A percentile compares a stretch with the other conserved stretches of the same genome.
Evolutionary conservation across 2,329 filamentous ascomycete genomes (phyloP).

Genomic region (Biscogniauxia marginata): DNA sequence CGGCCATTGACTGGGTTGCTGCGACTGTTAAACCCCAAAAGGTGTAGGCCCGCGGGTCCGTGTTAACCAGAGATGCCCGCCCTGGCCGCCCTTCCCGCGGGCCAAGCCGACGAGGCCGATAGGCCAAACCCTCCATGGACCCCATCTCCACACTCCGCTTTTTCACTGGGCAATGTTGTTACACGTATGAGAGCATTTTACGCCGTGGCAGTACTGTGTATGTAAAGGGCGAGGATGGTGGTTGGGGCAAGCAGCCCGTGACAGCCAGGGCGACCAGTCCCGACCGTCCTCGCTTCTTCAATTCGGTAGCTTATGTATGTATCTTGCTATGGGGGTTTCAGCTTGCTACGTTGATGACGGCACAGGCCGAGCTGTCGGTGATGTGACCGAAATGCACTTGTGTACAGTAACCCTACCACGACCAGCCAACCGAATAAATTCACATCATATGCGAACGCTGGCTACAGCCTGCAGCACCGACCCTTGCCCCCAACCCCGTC

Average conservation of each 20-base stretch:
- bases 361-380: background rate
- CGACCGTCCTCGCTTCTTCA: background rate
- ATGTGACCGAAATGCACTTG: background rate
- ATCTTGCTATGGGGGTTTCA: background rate
- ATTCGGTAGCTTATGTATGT: background rate
- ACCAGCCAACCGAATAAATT: background rate
- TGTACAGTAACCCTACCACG: background rate
- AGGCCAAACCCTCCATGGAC: background rate
- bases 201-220: background rate
- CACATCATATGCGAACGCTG: background rate
- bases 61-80: conserved; percentile 5
- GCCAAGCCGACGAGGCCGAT: conserved; percentile 1
- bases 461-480: background rate
- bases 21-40: background rate
- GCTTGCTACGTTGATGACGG: background rate
- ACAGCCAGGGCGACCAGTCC: background rate
- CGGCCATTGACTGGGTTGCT: background rate
- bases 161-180: conserved; percentile 11
- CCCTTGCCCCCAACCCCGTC: background rate
- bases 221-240: background rate
- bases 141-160: conserved; percentile 16
- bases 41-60: conserved; percentile 3
- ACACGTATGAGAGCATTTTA: conserved; percentile 10
- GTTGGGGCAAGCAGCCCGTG: background rate
- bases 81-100: conserved; percentile 9